These are phyloP conservation scores for Plasmodium billcollinsi DNA, from an alignment of 169 alveolate genomes.

Conservation along the genomic window DNA sequence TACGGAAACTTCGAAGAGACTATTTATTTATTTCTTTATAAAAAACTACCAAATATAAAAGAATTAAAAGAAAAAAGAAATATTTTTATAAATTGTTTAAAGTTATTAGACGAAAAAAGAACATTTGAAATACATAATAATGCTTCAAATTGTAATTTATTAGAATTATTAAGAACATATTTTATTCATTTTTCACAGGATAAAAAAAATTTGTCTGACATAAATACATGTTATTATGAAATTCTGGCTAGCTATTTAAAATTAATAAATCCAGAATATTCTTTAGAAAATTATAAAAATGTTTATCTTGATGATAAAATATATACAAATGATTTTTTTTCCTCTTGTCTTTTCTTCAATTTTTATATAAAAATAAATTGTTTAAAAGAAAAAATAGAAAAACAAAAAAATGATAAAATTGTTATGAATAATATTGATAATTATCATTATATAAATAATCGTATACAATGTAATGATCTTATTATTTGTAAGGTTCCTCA, in stretches of 20 bases:
- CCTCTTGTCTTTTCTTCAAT: not conserved
- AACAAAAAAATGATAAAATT: not conserved
- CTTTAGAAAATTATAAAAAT: not conserved
- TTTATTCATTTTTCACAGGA: conserved; percentile 1
- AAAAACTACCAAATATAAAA: conserved; percentile 13
- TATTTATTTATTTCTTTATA: conserved; percentile 17
- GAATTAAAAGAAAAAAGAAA: conserved; percentile 14
- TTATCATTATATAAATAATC: too few relatives aligned
- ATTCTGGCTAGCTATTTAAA: conserved; percentile 24
- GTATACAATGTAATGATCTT: not conserved
- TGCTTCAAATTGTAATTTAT: not conserved
- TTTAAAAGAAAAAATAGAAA: not conserved
- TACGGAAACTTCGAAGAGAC: conserved; percentile 28
- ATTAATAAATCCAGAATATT: not conserved
- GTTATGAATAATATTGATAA: not conserved
- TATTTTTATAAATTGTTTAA: conserved; percentile 7
- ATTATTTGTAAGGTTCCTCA: not conserved
- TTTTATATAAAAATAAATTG: not conserved
- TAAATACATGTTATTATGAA: conserved; percentile 15
- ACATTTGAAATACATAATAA: conserved; percentile 8
- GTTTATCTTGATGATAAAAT: not conserved
- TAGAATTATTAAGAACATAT: conserved; percentile 35
- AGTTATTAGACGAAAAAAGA: conserved; percentile 1
- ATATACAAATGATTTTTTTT: not conserved
- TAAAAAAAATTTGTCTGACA: not conserved